Base-by-base conservation (phyloP, 2,329 filamentous ascomycete genomes). In the Colletotrichum sp. region DNA sequence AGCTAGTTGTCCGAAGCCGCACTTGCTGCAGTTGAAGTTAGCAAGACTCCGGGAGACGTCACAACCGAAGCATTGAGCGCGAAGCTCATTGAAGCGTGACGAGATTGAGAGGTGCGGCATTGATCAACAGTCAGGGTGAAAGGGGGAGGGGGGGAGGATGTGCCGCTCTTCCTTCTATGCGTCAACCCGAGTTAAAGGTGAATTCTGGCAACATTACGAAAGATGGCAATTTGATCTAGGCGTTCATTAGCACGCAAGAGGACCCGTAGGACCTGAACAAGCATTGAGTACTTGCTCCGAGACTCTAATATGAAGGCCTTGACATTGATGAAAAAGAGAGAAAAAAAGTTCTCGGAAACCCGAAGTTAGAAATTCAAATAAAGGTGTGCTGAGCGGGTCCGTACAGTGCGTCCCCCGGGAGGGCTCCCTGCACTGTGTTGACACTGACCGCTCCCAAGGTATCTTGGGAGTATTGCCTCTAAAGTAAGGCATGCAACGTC, bases 241-340 rank as follows among this genome's bases (percentile, higher is more conserved):
- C 95, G 90, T 95, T 96, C 95, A 93, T 96, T 92, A 99, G 97
- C 97, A 95, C 96, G 96, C 95, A 89, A 94, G 96, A 95, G 91
- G 89, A 93, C 91, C 87, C 89, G 85, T 86, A 90, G 93, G 91
- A 93, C 92, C 95, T 98, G 95, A 95, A 95, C 93, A 96, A 95
- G 94, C 92, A 99, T 91, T 95, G 95, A 96, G 84, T 84, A 86
- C 94, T 92, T 95, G 92, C 93, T 94, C 94, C 96, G 96, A 98
- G 97, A 99, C 97, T 99, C 97, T 99, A 99, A 96, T 95, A 95
- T 95, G 92, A 93, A 94, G 93, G 95, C 93, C 93, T 89, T 92
- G 92, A 95, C 93, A 95, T 95, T 96, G 89, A 90, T 86, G 88
- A 86, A 84, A 86, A 87, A 89, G 87, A 86, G 85, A 84, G 84